Conservation (phyloP, 176 grass and related monocot genomes). For the Rhipidocladum racemiflorum region DNA sequence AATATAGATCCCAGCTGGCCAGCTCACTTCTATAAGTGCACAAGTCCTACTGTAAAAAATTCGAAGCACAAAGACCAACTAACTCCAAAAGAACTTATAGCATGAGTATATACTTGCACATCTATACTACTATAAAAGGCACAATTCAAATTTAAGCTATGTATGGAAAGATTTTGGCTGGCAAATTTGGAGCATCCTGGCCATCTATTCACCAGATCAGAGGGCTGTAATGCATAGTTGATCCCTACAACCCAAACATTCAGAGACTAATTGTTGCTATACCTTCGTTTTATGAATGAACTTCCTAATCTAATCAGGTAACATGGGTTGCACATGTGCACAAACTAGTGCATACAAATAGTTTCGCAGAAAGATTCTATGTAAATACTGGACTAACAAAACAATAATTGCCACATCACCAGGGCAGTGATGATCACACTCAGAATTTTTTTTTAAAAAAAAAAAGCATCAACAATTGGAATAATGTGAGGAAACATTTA, state of each 20-base stretch:
- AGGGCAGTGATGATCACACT: not conserved
- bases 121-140: slow-evolving; percentile 12
- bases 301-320: not conserved
- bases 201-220: not conserved
- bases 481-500: slow-evolving; percentile 6
- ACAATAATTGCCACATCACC: not conserved
- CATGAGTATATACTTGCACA: not conserved
- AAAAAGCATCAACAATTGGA: slow-evolving; percentile 5
- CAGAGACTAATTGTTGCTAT: not conserved
- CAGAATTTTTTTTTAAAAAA: not conserved
- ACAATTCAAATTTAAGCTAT: slow-evolving; percentile 1
- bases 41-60: not conserved
- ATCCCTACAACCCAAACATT: slow-evolving; percentile 10
- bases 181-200: not conserved
- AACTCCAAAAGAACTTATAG: not conserved
- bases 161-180: slow-evolving; percentile 15
- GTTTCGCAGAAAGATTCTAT: slow-evolving; percentile 9
- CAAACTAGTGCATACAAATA: slow-evolving; percentile 4
- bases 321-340: not conserved
- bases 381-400: not conserved
- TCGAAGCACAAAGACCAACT: not conserved
- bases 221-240: not conserved
- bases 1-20: not conserved
- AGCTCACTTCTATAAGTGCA: not conserved
- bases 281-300: not conserved